Evolutionary conservation across 169 alveolate species (phyloP).

Genomic region (Plasmodium fragile): DNA sequence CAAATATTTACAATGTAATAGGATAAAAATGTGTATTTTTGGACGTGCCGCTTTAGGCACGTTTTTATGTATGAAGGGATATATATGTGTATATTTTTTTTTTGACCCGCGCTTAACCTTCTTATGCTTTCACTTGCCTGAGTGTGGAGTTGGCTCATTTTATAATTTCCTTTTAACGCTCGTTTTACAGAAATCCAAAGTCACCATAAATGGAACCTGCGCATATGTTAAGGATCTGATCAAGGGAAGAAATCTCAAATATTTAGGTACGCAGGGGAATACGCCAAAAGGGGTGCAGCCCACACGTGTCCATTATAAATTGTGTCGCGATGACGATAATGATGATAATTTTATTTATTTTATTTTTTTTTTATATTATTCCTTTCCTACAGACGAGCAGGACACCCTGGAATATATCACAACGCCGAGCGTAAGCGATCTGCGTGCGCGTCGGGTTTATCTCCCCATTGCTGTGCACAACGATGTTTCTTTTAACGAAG

Average conservation of each 20-base stretch:
- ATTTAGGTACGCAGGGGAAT: slow-evolving; percentile 48
- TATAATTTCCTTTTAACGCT: background rate
- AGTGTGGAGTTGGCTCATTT: background rate
- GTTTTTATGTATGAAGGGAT: background rate
- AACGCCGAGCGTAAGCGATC: slow-evolving; percentile 22
- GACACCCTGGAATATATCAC: slow-evolving; percentile 31
- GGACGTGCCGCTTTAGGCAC: background rate
- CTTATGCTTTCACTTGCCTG: background rate
- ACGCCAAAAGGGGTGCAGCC: background rate
- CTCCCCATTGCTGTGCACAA: background rate
- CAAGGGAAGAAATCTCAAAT: slow-evolving; percentile 50
- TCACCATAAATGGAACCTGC: slow-evolving; percentile 42
- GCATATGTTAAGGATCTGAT: slow-evolving; percentile 38
- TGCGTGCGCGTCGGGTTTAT: background rate
- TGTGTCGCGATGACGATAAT: background rate
- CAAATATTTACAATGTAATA: slow-evolving; percentile 38
- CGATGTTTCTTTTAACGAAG: background rate
- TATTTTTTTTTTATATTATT: background rate
- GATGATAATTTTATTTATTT: background rate
- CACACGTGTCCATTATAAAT: background rate
- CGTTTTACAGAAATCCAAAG: slow-evolving; percentile 24
- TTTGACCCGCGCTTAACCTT: background rate
- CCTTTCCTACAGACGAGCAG: slow-evolving; percentile 21
- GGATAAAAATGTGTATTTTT: background rate
- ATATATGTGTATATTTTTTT: background rate